Percentiles rank a stretch among this genome's conserved stretches.
phyloP scores from a whole-genome alignment of 306 rosid species.

The Vigna angularis region DNA sequence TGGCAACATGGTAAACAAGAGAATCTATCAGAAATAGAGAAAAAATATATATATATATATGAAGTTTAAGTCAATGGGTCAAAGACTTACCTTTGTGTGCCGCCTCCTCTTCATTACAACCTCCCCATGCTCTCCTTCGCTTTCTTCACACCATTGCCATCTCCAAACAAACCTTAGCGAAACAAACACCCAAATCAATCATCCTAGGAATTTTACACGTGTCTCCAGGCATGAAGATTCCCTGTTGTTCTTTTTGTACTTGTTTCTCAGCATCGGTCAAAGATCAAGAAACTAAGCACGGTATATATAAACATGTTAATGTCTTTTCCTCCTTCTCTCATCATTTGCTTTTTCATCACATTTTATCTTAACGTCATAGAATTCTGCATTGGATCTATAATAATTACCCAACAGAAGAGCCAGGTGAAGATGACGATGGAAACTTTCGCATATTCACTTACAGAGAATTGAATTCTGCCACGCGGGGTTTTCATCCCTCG shows the following conservation, averaged over 20 bases:
- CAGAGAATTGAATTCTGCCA: conserved; percentile 68
- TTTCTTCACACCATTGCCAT: not conserved
- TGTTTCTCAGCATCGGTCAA: conserved; percentile 42
- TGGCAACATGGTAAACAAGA: not conserved
- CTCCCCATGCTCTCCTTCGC: not conserved
- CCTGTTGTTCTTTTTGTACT: conserved; percentile 22
- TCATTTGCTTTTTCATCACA: conserved; percentile 2
- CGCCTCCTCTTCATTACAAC: conserved; percentile 1
- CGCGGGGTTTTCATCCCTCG: conserved; percentile 59
- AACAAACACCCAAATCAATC: not conserved
- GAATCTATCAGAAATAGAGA: not conserved
- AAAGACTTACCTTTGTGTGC: not conserved
- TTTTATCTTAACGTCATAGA: not conserved
- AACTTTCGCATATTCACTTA: conserved; percentile 64
- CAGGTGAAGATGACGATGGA: conserved; percentile 48
- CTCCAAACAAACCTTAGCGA: conserved; percentile 14
- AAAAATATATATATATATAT: no score
- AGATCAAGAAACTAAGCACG: conserved; percentile 42
- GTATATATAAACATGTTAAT: conserved; percentile 42
- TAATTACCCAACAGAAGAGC: conserved; percentile 29
- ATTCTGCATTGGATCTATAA: not conserved
- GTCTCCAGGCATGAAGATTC: conserved; percentile 41
- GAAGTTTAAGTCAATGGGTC: not conserved
- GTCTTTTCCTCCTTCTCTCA: not conserved
- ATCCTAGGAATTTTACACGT: conserved; percentile 6